These are phyloP conservation scores for Tylopilus plumbeoviolaceoides DNA, from an alignment of 768 basidiomycete genomes.

Conservation along the genomic window DNA sequence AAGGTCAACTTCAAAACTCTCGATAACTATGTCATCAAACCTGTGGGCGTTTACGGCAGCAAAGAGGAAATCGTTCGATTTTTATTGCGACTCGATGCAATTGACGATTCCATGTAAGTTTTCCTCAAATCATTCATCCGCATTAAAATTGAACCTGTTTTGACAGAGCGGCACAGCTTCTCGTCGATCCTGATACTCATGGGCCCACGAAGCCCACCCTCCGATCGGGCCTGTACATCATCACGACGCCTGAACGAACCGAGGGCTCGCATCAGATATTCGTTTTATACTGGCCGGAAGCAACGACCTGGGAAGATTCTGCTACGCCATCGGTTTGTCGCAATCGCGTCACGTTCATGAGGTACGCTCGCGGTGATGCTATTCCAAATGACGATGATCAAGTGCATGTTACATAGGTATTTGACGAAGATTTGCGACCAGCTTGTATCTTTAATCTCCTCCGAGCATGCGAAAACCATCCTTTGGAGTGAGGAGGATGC, in stretches of 20 bases:
- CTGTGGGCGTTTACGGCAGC: constrained; percentile 56
- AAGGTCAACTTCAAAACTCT: constrained; percentile 53
- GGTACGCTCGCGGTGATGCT: constrained; percentile 31
- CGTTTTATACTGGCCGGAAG: constrained; percentile 60
- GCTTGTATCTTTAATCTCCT: constrained; percentile 45
- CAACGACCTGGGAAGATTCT: constrained; percentile 53
- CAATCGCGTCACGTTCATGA: constrained; percentile 60
- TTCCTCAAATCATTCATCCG: background rate
- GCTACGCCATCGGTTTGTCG: constrained; percentile 41
- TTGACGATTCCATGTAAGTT: constrained; percentile 41
- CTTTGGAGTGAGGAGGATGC: constrained; percentile 40
- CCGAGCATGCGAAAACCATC: constrained; percentile 42
- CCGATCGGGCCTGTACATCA: constrained; percentile 22
- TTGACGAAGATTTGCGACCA: constrained; percentile 61
- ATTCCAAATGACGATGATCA: background rate
- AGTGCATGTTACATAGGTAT: constrained; percentile 36
- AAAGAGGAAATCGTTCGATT: constrained; percentile 47
- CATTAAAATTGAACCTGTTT: background rate
- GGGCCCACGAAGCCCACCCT: constrained; percentile 10
- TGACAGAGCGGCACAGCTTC: constrained; percentile 14
- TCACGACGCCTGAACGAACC: constrained; percentile 4
- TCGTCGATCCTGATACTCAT: constrained; percentile 7
- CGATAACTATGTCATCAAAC: constrained; percentile 43
- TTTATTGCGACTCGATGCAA: constrained; percentile 32
- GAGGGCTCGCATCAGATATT: constrained; percentile 31